Base-by-base conservation (phyloP, 192 early-diverging fungal species). In the Phlyctochytrium arcticum region DNA sequence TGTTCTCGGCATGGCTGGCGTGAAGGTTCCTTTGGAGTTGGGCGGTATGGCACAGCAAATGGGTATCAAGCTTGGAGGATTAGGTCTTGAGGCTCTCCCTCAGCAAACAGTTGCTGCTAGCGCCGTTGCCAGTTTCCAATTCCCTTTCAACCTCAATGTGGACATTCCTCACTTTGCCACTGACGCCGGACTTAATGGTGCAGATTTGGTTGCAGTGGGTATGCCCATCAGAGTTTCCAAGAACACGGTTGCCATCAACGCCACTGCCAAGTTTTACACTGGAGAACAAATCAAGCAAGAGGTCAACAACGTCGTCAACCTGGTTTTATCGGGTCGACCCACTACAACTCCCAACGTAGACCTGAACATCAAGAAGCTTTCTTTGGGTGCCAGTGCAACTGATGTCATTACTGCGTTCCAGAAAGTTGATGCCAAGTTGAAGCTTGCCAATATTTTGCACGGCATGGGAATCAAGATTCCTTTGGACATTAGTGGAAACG, bases 351-450 rank as follows among this genome's bases (percentile, higher is more conserved):
- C n/a, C n/a, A n/a, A n/a, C n/a, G n/a, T n/a, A n/a, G n/a, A n/a
- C n/a, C 7, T 50, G 24, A 55, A 66, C 47, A 24, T 64, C 48
- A 48, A 50, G 49, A 64, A 64, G 21, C 53, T 66, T 42, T 21
- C 37, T 24, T 29, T 66, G 42, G 64, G 64, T 19, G 15, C n/a
- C 27, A 37, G 33, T 35, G 31, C 54, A 6, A 57, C 51, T 3
- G 64, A 66, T 49, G 36, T 55, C 54, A 66, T 66, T 36, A 66
- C 64, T 35, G 64, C 64, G 2, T 66, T 66, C 54, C 24, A n/a
- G 9, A 66, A 66, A 32, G 47, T 66, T 35, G 54, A 66, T 51
- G 36, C 51, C 0, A 21, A 51, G 15, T 21, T 66, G 6, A 23
- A 57, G 24, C 51, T 66, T 19, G 64, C 19, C 54, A 66, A 36